phyloP scores from a whole-genome alignment of 2,329 filamentous ascomycete genomes.

The Colletotrichum chlorophyti region DNA sequence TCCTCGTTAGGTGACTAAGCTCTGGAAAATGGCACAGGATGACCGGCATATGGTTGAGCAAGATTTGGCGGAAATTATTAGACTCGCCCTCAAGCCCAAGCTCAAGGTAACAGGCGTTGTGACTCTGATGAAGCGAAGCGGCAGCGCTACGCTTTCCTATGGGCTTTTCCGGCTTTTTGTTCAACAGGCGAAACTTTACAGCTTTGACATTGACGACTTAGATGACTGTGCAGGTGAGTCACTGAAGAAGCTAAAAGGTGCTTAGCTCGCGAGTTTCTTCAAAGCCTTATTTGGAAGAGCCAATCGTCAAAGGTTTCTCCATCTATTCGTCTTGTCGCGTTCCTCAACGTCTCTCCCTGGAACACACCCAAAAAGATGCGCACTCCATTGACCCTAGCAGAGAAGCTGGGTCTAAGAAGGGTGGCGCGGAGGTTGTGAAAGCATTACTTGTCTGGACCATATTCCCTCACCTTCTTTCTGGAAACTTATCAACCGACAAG shows the following conservation, averaged over 20 bases:
- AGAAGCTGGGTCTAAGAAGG: not conserved
- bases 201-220: conserved; percentile 33
- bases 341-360: not conserved
- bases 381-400: not conserved
- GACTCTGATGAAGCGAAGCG: not conserved
- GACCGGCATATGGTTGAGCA: not conserved
- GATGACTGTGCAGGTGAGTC: not conserved
- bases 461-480: not conserved
- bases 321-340: not conserved
- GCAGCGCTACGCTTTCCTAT: conserved; percentile 25
- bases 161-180: conserved; percentile 33
- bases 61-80: not conserved
- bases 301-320: not conserved
- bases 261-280: conserved; percentile 9
- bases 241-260: conserved; percentile 8
- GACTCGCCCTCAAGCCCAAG: not conserved
- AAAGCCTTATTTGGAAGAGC: not conserved
- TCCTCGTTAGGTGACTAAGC: conserved; percentile 5
- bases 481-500: not conserved
- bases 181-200: conserved; percentile 25
- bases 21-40: conserved; percentile 5
- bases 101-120: not conserved
- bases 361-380: not conserved
- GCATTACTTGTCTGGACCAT: not conserved
- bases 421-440: not conserved